Conservation (phyloP, 805 yeast species). For the Saturnispora sekii region DNA sequence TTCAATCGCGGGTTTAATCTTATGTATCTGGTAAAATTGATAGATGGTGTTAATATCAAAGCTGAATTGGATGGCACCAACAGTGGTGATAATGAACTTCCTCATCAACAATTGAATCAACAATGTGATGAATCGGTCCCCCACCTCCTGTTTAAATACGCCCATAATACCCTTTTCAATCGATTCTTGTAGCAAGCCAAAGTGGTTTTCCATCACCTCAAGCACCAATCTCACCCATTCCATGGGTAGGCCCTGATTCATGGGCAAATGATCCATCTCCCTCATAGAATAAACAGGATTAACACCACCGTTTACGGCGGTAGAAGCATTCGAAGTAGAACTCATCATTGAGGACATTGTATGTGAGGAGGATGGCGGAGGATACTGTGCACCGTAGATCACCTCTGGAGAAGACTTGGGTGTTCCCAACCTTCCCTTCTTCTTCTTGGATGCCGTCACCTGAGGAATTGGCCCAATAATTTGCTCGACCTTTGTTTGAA, state of each 20-base stretch:
- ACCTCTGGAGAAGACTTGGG: neutral
- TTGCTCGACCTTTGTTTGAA: slow-evolving; percentile 22
- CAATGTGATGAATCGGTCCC: slow-evolving; percentile 70
- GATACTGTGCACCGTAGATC: slow-evolving; percentile 7
- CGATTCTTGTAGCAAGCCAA: slow-evolving; percentile 63
- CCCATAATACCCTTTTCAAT: slow-evolving; percentile 85
- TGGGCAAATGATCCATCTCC: slow-evolving; percentile 14
- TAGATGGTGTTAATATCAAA: slow-evolving; percentile 75
- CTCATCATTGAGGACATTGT: slow-evolving; percentile 3
- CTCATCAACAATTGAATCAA: slow-evolving; percentile 70
- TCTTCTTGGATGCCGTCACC: neutral
- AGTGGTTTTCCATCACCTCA: slow-evolving; percentile 56
- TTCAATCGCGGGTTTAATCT: slow-evolving; percentile 60
- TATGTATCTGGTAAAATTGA: slow-evolving; percentile 55
- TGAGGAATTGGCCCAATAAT: slow-evolving; percentile 22
- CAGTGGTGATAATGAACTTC: slow-evolving; percentile 56
- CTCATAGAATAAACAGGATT: slow-evolving; percentile 8
- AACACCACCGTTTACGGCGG: neutral
- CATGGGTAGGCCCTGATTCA: slow-evolving; percentile 31
- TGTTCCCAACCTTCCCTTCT: neutral
- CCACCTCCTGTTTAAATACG: slow-evolving; percentile 90
- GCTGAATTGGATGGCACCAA: slow-evolving; percentile 76
- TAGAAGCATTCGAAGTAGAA: neutral
- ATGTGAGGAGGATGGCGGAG: slow-evolving; percentile 10
- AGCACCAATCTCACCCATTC: slow-evolving; percentile 58